These are phyloP conservation scores for Mortierella sp. DNA, from an alignment of 371 early-diverging fungal species.

Conservation along the genomic window DNA sequence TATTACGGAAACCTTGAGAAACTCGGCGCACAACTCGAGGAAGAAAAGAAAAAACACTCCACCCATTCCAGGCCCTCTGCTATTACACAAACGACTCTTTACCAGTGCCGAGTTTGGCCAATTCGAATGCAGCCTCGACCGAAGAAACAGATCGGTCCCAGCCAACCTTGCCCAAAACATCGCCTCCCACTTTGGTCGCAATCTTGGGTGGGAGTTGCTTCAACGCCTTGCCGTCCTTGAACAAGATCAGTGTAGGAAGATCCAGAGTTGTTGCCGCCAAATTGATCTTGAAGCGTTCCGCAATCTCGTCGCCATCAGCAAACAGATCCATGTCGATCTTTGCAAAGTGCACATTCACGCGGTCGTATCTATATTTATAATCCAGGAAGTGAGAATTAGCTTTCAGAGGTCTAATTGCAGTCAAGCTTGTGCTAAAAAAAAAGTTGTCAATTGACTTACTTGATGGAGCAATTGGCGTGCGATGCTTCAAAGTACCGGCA, in stretches of 20 bases:
- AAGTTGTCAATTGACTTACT: constrained; percentile 23
- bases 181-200: constrained; percentile 41
- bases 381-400: not conserved
- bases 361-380: constrained; percentile 25
- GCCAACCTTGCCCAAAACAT: constrained; percentile 53
- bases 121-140: constrained; percentile 40
- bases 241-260: constrained; percentile 46
- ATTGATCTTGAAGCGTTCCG: constrained; percentile 43
- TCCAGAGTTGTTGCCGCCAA: constrained; percentile 50
- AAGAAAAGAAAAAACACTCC: not conserved
- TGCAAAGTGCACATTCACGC: constrained; percentile 41
- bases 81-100: constrained; percentile 45
- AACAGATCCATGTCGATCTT: constrained; percentile 52
- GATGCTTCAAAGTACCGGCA: constrained; percentile 54
- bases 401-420: not conserved
- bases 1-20: not conserved
- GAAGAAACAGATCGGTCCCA: constrained; percentile 55
- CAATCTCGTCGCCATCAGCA: constrained; percentile 43
- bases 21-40: not conserved
- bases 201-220: constrained; percentile 46
- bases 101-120: constrained; percentile 41
- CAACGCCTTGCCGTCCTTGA: constrained; percentile 47
- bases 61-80: not conserved
- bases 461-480: constrained; percentile 46
- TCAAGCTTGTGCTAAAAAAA: not conserved